These are phyloP conservation scores for Brachypodium distachyon DNA, from an alignment of 202 grass and related monocot species.

Conservation along the genomic window DNA sequence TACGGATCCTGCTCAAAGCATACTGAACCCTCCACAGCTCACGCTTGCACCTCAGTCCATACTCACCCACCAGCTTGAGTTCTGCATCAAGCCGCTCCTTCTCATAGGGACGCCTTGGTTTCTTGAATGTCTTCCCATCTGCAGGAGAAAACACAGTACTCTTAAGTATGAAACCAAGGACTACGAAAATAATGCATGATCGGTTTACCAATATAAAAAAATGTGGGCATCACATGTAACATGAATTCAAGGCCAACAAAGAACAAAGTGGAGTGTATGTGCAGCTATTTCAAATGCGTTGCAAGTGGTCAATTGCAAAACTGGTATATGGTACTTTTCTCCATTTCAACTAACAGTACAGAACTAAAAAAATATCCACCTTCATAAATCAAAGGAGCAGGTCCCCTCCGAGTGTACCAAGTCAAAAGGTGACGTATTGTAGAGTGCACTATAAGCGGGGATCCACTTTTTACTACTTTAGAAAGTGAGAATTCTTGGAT, in stretches of 20 bases:
- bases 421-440: too few relatives aligned
- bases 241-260: not conserved
- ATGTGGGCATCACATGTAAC: not conserved
- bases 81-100: conserved; percentile 81
- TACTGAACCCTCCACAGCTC: conserved; percentile 74
- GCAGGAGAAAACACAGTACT: not conserved
- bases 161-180: not conserved
- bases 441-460: too few relatives aligned
- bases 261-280: not conserved
- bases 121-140: conserved; percentile 90
- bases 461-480: too few relatives aligned
- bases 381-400: too few relatives aligned
- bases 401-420: too few relatives aligned
- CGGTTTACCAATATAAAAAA: not conserved
- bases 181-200: not conserved
- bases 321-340: too few relatives aligned
- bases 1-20: conserved; percentile 69
- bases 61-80: conserved; percentile 70
- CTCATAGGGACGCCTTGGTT: conserved; percentile 67
- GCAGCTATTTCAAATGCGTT: not conserved
- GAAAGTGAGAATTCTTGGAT: too few relatives aligned
- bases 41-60: conserved; percentile 73
- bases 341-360: too few relatives aligned
- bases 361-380: too few relatives aligned
- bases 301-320: too few relatives aligned